Evolutionary conservation across 2,329 filamentous ascomycete species (phyloP), one percentile per base, ranked within the genome.

Genomic region (Coniochaeta sp.): DNA sequence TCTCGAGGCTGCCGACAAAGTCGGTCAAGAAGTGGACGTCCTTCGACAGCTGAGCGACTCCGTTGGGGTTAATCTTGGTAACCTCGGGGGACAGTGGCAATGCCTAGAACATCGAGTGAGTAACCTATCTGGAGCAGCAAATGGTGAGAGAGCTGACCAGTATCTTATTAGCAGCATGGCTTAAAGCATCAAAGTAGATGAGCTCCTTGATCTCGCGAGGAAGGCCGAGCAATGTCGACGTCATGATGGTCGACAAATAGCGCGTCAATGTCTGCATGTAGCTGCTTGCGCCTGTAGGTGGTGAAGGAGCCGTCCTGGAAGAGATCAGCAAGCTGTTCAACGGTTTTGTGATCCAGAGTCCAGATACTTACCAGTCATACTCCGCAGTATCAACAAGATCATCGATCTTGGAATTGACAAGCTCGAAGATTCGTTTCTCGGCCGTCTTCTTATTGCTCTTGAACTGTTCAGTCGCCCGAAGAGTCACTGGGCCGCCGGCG

Each of bases 331-430:
- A n/a, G 17, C 54, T 38, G 31, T 57, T n/a, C 33, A 12, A 43
- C 11, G 14, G 6, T 26, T 57, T 11, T 12, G 43, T 22, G 6
- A 24, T 14, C 3, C 8, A 34, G 19, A 44, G 17, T 38, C 17
- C 14, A 33, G 3, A 5, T 26, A 64, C 76, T 59, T 75, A 87
- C 89, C 95, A 99, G 72, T 98, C 91, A 71, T 99, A 99, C 74
- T 99, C 95, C 34, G 95, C 93, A 0, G 93, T 98, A 68, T 97
- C 93, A 59, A 99, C 90, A 12, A 99, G 83, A 71, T 99, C 95
- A 70, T 98, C 93, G 67, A 99, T 98, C 78, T 99, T 99, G 61
- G 90, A 96, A 76, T 99, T 98, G 64, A 99, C 95, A 0, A 99
- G 83, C 75, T 99, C 96, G 70, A 99, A 99, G 61, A 99, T 98